Base-by-base conservation (phyloP, 768 basidiomycete genomes). In the Chalciporus chontae region DNA sequence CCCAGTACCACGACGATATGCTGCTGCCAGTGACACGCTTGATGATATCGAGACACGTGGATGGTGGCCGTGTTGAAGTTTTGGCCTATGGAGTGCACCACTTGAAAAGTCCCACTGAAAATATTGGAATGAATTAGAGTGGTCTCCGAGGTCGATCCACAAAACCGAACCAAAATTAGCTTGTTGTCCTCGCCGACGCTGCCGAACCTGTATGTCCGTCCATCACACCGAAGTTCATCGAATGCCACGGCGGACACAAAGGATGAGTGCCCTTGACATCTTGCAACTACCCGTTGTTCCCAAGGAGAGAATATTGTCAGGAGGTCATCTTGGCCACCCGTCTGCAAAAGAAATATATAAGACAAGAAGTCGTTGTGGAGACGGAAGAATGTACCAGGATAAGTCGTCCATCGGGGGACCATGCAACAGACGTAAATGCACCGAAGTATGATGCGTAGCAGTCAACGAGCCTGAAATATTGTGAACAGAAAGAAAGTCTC, bases 131-230 rank as follows among this genome's bases (percentile, higher is more conserved):
- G 27, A 14, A 10, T 56, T n/a, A 40, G 36, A n/a, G 54, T 29
- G 18, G 19, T 39, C n/a, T 8, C 14, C 26, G 21, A 19, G 17
- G 19, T 43, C 39, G 24, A 42, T 27, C 26, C 5, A 50, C 15
- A 48, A 19, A 44, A 17, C 66, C 81, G 47, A 64, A 94, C 94
- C 56, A 98, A 63, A 39, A 96, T 88, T 5, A 99, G 62, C 65
- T 94, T 94, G 65, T 94, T 96, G 60, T 99, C 96, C 66, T 98
- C 95, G 15, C 94, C 96, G 3, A 97, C 92, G 61, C 91, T 94
- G 2, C 88, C 93, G 61, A 99, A 97, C 8, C 95, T 80, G 62
- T 97, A 95, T 37, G 92, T 91, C 29, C 94, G 78, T 24, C 87
- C 87, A 57, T 94, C 91, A 57, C 90, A 90, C 17, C 87, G 80